Percentiles rank a stretch among this genome's conserved stretches.
phyloP scores from a whole-genome alignment of 2,329 filamentous ascomycete species.

The Pseudocercospora fuligena region DNA sequence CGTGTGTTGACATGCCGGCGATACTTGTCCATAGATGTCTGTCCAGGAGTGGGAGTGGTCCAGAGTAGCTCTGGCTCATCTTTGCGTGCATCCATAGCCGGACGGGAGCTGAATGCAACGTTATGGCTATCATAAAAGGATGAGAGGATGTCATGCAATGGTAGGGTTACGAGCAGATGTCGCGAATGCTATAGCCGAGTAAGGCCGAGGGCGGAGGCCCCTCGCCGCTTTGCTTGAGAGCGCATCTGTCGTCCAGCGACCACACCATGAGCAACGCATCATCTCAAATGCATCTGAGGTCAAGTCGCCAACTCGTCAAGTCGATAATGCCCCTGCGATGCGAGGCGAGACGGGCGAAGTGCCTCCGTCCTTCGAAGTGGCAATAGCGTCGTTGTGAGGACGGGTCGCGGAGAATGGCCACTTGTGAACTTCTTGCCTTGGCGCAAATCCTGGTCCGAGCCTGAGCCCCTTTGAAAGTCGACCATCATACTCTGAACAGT shows the following conservation, averaged over 20 bases:
- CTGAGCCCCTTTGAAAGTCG: neutral
- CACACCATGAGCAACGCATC: neutral
- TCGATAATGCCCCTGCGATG: too few relatives aligned
- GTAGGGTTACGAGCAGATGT: neutral
- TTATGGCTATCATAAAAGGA: too few relatives aligned
- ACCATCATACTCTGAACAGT: neutral
- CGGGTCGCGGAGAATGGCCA: neutral
- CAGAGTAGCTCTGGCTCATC: constrained; percentile 32
- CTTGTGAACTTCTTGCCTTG: neutral
- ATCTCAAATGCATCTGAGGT: neutral
- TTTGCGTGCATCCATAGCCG: neutral
- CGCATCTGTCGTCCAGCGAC: neutral
- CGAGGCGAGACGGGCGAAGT: too few relatives aligned
- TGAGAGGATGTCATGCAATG: neutral
- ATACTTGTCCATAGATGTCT: constrained; percentile 40
- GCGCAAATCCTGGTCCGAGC: neutral
- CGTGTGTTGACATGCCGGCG: constrained; percentile 39
- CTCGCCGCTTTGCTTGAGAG: neutral
- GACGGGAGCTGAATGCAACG: too few relatives aligned
- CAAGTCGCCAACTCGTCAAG: neutral
- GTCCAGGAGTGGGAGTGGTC: constrained; percentile 27
- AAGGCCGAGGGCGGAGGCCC: neutral
- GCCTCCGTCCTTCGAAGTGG: too few relatives aligned
- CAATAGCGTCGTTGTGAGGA: too few relatives aligned
- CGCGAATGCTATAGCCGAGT: neutral